Percentiles rank a stretch among this genome's conserved stretches.
phyloP scores from a whole-genome alignment of 2,329 filamentous ascomycete species.

The Aspergillus tubingensis region DNA sequence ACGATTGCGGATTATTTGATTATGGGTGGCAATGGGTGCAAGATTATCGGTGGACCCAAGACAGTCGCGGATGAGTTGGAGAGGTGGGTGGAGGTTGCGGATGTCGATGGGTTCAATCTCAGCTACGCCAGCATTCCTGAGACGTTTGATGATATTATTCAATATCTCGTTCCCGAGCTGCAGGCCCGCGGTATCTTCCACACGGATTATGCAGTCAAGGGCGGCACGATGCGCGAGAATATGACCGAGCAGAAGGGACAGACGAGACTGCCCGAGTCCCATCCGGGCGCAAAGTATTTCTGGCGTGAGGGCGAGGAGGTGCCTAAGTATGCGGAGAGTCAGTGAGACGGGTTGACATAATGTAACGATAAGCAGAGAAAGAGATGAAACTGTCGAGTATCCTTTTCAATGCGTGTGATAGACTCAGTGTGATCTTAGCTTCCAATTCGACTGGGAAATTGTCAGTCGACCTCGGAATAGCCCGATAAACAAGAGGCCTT shows the following conservation, averaged over 20 bases:
- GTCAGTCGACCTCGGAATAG: no score
- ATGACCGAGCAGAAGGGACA: conserved; percentile 36
- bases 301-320: conserved; percentile 38
- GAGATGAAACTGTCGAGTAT: no score
- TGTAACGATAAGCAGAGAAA: no score
- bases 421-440: no score
- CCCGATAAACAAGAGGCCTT: no score
- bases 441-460: no score
- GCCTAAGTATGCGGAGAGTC: conserved; percentile 29
- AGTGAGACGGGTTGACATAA: background rate
- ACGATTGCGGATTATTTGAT: conserved; percentile 38
- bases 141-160: conserved; percentile 40
- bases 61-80: conserved; percentile 43
- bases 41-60: conserved; percentile 38
- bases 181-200: conserved; percentile 41
- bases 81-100: conserved; percentile 38
- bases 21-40: conserved; percentile 38
- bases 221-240: conserved; percentile 44
- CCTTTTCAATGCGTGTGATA: no score
- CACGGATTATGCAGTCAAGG: conserved; percentile 38
- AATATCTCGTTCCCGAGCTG: conserved; percentile 36
- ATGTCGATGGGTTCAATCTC: conserved; percentile 41
- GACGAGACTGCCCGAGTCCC: conserved; percentile 34
- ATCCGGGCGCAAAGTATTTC: conserved; percentile 40
- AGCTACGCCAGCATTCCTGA: conserved; percentile 38